Base-by-base conservation (phyloP, 2,329 filamentous ascomycete species). In the Simplicillium aogashimaense region DNA sequence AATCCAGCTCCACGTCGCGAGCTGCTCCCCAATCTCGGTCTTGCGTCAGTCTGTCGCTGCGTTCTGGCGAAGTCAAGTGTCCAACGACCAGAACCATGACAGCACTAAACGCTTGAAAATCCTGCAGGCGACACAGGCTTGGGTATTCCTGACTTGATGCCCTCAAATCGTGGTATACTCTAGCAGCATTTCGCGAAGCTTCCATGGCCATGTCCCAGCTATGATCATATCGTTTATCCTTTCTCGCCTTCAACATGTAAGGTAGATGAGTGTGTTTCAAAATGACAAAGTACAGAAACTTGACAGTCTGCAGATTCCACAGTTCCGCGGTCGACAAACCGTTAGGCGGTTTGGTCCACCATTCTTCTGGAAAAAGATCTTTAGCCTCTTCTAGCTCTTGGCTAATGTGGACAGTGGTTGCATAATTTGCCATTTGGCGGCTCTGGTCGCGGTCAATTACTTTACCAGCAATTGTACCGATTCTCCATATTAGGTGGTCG, bases 81-180 rank as follows among this genome's bases (percentile, higher is more conserved):
- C 40, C 62, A 29, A 69, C 50, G 3, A 65, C 49, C 4, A 73
- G 46, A 1, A 70, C 53, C 47, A 70, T 59, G 12, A 65, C 60
- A 4, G 63, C 60, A 2, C 57, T 68, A 44, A 72, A 72, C 2
- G 59, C 60, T 38, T 65, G 54, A 37, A 72, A 72, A 43, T 73
- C 69, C 36, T 66, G 55, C 29, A 69, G 45, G 35, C 69, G 68
- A 51, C 67, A 69, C 9, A 64, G 50, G 37, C 45, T 8, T 41
- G 28, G 14, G 41, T 42, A 43, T 7, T 42, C 39, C 4, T 25
- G 36, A 7, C 40, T 29, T 18, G 38, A 43, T 13, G 38, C 38
- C 36, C 63, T 60, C 6, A 59, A 52, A 11, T 38, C 43, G 20
- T 45, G 36, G 45, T 67, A 70, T 10, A 56, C 45, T 13, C 45